Base-by-base conservation (phyloP, 2,329 filamentous ascomycete genomes). In the Fusarium buharicum region DNA sequence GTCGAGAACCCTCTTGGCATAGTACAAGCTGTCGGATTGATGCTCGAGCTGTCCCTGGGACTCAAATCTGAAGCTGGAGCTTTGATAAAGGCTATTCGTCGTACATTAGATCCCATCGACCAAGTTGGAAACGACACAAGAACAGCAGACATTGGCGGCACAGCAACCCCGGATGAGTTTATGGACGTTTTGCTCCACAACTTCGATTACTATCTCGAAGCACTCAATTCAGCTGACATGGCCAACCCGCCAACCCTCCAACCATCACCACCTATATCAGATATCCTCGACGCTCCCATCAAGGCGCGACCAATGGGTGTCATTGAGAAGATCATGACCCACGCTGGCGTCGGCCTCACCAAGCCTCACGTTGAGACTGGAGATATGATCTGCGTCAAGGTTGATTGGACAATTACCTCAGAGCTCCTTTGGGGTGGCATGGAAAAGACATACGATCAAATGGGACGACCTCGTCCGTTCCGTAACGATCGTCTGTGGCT, bases 401-500 rank as follows among this genome's bases (percentile, higher is more conserved):
- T 51, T 3, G 48, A 51, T 37, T 51, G 48, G 48, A 51, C 48
- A 17, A 14, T 51, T 18, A 51, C 48, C 12, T 51, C 48, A 3
- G 48, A 51, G n/a, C 48, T 51, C 28, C 48, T 51, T 5, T 51
- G 48, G 48, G 48, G 38, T 31, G 43, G 43, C 6, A 36, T 20
- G n/a, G n/a, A 50, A 18, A 27, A 48, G 34, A 77, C 75, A 4
- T 79, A 80, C 59, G 69, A 78, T 5, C 48, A 67, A 4, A 64
- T 82, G 8, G 77, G 78, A 4, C 61, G 68, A 12, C 78, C 78
- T 1, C 74, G 76, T 4, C 78, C 81, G n/a, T 81, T 76, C 55
- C 78, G 81, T 9, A 83, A 82, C 48, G 80, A 82, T 58, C 70
- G 81, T 0, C 77, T 83, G 61, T 83, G 81, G 81, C 73, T 84